Evolutionary conservation across 2,329 filamentous ascomycete species (phyloP).

Genomic region (Aureobasidium sp.): DNA sequence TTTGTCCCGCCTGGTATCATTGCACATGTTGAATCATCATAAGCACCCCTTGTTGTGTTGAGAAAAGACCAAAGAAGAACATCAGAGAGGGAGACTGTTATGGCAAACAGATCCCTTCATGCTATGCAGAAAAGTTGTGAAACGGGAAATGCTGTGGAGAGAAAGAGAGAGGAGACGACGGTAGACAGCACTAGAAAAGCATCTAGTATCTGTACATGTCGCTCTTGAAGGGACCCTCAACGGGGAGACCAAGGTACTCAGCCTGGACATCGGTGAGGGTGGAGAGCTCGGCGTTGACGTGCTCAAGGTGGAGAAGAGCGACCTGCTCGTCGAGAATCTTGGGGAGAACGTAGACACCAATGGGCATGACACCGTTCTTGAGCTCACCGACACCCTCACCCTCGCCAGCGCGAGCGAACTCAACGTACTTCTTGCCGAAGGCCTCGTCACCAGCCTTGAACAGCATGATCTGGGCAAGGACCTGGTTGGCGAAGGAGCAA

Average conservation of each 20-base stretch:
- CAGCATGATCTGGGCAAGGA: constrained; percentile 97
- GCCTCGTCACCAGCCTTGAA: constrained; percentile 85
- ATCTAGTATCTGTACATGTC: constrained; percentile 77
- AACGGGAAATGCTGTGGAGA: constrained; percentile 15
- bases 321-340: constrained; percentile 99
- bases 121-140: constrained; percentile 9
- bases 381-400: constrained; percentile 27
- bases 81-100: neutral
- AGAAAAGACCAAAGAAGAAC: constrained; percentile 13
- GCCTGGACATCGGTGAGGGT: constrained; percentile 79
- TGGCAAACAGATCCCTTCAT: neutral
- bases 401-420: constrained; percentile 60
- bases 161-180: neutral
- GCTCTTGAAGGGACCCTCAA: constrained; percentile 91
- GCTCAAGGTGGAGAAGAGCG: constrained; percentile 82
- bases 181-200: neutral
- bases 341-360: constrained; percentile 93
- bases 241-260: constrained; percentile 83
- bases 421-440: constrained; percentile 89
- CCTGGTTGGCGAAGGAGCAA: constrained; percentile 99
- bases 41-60: constrained; percentile 8
- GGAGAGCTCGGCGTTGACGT: constrained; percentile 92
- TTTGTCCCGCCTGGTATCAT: constrained; percentile 45
- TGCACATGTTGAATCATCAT: constrained; percentile 35
- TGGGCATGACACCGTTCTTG: constrained; percentile 75